These are phyloP conservation scores for Russula abietina DNA, from an alignment of 768 basidiomycete genomes.

Conservation along the genomic window DNA sequence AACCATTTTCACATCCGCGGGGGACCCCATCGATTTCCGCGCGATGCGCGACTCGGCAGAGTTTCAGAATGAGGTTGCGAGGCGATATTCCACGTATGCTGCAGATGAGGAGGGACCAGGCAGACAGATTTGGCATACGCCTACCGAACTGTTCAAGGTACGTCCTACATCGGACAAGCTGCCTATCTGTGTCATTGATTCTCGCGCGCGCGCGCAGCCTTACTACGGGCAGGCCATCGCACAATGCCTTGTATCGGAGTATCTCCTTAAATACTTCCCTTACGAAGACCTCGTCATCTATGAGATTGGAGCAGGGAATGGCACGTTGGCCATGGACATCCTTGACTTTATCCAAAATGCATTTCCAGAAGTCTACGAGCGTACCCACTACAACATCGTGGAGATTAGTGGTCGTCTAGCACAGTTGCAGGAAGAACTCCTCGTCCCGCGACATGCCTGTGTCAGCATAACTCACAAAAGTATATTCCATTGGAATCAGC, in stretches of 20 bases:
- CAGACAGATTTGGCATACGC: conserved; percentile 96
- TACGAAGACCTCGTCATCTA: conserved; percentile 95
- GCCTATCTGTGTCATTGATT: conserved; percentile 13
- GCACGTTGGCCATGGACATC: conserved; percentile 85
- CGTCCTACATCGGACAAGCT: conserved; percentile 24
- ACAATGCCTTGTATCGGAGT: conserved; percentile 82
- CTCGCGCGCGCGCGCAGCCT: conserved; percentile 47
- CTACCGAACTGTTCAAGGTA: conserved; percentile 96
- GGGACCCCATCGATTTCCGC: conserved; percentile 60
- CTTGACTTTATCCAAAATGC: conserved; percentile 70
- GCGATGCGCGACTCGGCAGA: conserved; percentile 59
- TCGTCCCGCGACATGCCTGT: conserved; percentile 58
- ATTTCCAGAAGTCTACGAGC: conserved; percentile 89
- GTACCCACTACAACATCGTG: conserved; percentile 89
- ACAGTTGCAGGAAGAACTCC: conserved; percentile 58
- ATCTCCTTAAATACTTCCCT: conserved; percentile 91
- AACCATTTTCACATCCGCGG: conserved; percentile 72
- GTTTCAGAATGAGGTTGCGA: conserved; percentile 78
- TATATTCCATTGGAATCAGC: conserved; percentile 77
- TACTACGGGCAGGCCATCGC: conserved; percentile 91
- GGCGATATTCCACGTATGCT: conserved; percentile 68
- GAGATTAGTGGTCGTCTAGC: conserved; percentile 86
- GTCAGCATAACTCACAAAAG: conserved; percentile 69
- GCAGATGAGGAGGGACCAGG: conserved; percentile 63
- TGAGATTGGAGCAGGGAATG: conserved; percentile 97